phyloP scores from a whole-genome alignment of 495 filamentous ascomycete species.

The Penicillium turbatum region DNA sequence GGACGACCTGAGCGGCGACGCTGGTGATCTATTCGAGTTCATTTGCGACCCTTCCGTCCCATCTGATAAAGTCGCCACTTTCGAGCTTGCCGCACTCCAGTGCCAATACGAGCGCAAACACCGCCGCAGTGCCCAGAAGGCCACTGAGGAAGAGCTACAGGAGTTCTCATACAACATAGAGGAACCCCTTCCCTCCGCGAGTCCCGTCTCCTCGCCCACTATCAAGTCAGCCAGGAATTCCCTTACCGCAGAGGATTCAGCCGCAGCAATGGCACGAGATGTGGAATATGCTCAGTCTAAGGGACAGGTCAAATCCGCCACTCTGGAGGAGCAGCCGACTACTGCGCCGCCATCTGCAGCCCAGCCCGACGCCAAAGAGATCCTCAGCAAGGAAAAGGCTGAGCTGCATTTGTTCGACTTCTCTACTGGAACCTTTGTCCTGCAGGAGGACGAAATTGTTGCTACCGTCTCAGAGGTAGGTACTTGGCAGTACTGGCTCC shows the following conservation, averaged over 20 bases:
- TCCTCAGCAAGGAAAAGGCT: conserved; percentile 69
- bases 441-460: conserved; percentile 68
- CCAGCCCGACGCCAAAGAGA: conserved; percentile 65
- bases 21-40: conserved; percentile 92
- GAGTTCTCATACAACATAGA: conserved; percentile 79
- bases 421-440: conserved; percentile 71
- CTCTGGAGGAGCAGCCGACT: conserved; percentile 26
- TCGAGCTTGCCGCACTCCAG: conserved; percentile 79
- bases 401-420: conserved; percentile 96
- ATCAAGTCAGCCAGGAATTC: conserved; percentile 38
- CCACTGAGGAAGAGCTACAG: conserved; percentile 73
- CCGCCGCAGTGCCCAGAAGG: conserved; percentile 68
- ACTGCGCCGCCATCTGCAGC: conserved; percentile 52
- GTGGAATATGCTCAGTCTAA: conserved; percentile 44
- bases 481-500: conserved; percentile 93
- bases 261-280: conserved; percentile 43
- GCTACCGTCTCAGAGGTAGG: conserved; percentile 84
- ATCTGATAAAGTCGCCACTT: conserved; percentile 66
- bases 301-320: conserved; percentile 34
- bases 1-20: conserved; percentile 90
- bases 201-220: conserved; percentile 65
- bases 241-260: conserved; percentile 32
- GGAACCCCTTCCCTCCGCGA: conserved; percentile 76
- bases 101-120: conserved; percentile 98
- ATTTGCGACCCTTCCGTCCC: conserved; percentile 76